Conservation (phyloP, 2,329 filamentous ascomycete genomes). For the Hypoxylon sp. region DNA sequence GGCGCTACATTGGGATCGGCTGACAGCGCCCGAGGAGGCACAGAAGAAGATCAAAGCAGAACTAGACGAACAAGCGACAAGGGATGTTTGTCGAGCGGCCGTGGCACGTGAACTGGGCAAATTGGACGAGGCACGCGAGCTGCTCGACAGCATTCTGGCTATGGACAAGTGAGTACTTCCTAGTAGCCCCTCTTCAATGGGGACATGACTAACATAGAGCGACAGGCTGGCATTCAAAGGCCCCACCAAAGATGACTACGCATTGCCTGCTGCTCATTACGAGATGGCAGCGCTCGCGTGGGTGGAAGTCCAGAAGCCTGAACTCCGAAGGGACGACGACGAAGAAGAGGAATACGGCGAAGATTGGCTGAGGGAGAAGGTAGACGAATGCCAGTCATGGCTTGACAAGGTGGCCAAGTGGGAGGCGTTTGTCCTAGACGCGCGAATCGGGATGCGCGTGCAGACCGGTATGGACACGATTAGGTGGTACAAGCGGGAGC, state of each 20-base stretch:
- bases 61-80: constrained; percentile 74
- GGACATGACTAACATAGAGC: constrained; percentile 32
- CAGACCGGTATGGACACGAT: constrained; percentile 78
- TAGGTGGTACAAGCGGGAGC: constrained; percentile 61
- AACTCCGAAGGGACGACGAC: constrained; percentile 47
- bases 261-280: constrained; percentile 82
- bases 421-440: constrained; percentile 81
- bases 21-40: constrained; percentile 62
- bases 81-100: constrained; percentile 76
- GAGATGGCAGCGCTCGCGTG: constrained; percentile 88
- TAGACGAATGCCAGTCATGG: constrained; percentile 74
- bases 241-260: constrained; percentile 76
- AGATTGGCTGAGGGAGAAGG: constrained; percentile 59
- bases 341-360: constrained; percentile 45
- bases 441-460: constrained; percentile 80
- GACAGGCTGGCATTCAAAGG: constrained; percentile 70
- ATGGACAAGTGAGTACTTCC: constrained; percentile 69
- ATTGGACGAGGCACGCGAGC: constrained; percentile 73
- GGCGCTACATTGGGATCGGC: constrained; percentile 76
- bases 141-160: constrained; percentile 75
- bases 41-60: constrained; percentile 65
- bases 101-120: constrained; percentile 74
- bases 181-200: not conserved
- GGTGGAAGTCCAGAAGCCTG: constrained; percentile 71
- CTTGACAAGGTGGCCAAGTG: constrained; percentile 78